Conservation (phyloP, 257 asterid species). For the Thymus mandschuricus region DNA sequence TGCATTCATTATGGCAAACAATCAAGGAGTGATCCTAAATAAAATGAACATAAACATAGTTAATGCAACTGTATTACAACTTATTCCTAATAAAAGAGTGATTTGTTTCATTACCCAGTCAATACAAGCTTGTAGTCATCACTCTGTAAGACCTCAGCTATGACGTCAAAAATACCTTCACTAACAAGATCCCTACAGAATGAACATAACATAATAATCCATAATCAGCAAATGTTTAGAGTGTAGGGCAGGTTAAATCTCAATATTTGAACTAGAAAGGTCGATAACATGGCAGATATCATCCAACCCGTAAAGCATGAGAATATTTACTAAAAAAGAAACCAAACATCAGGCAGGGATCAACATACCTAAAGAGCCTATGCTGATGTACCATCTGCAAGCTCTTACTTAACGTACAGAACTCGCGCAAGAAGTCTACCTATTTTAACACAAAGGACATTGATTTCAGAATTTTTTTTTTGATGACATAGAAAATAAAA, state of each 20-base stretch:
- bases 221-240: constrained; percentile 1
- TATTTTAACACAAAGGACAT: constrained; percentile 32
- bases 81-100: constrained; percentile 13
- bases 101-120: constrained; percentile 71
- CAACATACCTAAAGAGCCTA: constrained; percentile 74
- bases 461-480: constrained; percentile 10
- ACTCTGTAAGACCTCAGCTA: constrained; percentile 75
- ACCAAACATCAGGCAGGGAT: constrained; percentile 1
- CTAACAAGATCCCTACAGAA: constrained; percentile 83
- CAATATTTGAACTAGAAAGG: constrained; percentile 22
- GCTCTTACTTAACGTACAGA: constrained; percentile 90
- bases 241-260: constrained; percentile 5
- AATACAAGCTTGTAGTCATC: constrained; percentile 85
- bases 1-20: constrained; percentile 61
- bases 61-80: constrained; percentile 1
- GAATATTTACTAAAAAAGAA: background rate
- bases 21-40: constrained; percentile 31
- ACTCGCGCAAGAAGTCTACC: constrained; percentile 93
- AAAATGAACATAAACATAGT: constrained; percentile 7
- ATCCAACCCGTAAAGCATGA: constrained; percentile 1
- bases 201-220: constrained; percentile 8
- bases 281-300: background rate
- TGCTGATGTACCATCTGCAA: constrained; percentile 94
- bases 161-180: constrained; percentile 87
- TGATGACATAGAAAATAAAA: background rate